Evolutionary conservation across 352 stramenopile species (phyloP), one percentile per base, ranked within the genome.

Genomic region (Phytophthora hybrid): DNA sequence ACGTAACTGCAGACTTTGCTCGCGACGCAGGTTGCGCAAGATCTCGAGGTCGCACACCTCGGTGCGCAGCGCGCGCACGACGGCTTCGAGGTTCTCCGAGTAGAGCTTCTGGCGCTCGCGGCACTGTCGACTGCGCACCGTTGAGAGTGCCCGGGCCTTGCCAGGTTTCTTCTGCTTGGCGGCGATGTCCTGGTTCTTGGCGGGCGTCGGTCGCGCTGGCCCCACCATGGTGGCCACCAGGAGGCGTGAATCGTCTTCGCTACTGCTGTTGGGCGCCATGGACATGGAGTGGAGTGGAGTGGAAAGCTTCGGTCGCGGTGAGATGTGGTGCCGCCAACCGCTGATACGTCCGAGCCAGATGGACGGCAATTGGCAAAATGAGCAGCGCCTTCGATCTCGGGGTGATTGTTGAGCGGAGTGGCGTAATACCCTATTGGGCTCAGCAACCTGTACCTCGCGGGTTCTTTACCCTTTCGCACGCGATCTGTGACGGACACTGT

Each of bases 91-190:
- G 18, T 74, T 69, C 44, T 72, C 58, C n/a, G 86, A 84, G 59
- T 89, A 84, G 56, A 79, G 55, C 71, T 82, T 78, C 76, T 89
- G 54, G 47, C 84, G 59, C 76, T 87, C 68, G 78, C 88, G 73
- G 62, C 79, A 71, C 79, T 88, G 65, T 53, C 81, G 64, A 75
- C 82, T 77, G 78, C 84, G 74, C 80, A 89, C 69, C 66, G 71
- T 92, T 23, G 74, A 87, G 41, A 88, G 84, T 31, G 73, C 73
- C 11, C 69, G 64, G 16, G 49, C 37, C 26, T 75, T 77, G 31
- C 51, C 19, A 3, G n/a, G 37, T 54, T 70, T 53, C 31, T 63
- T 66, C 46, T 59, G 58, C 34, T 47, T 71, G 54, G 29, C 37
- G 21, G 65, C 16, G 46, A 56, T 5, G 18, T 72, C 41, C 59